phyloP scores from a whole-genome alignment of 1,284 basidiomycete species.

The Leccinum subrobustum region DNA sequence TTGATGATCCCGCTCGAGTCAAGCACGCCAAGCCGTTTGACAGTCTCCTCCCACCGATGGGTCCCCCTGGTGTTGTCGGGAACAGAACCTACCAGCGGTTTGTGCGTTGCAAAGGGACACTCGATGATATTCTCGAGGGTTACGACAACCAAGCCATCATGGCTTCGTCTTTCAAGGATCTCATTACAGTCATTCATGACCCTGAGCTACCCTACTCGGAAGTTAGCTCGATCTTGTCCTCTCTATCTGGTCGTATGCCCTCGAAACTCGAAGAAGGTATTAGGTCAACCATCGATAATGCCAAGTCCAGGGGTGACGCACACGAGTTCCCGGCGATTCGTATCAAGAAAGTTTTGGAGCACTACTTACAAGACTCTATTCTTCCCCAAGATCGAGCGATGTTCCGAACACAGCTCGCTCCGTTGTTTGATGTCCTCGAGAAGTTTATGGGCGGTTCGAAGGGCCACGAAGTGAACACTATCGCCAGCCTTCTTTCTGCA shows the following conservation, averaged over 20 bases:
- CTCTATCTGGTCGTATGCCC: conserved; percentile 93
- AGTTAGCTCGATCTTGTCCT: conserved; percentile 80
- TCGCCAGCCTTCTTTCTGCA: conserved; percentile 70
- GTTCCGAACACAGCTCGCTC: conserved; percentile 71
- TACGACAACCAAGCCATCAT: conserved; percentile 93
- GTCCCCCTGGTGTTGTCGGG: conserved; percentile 65
- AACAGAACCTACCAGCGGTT: conserved; percentile 92
- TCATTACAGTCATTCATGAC: conserved; percentile 76
- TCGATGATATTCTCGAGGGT: conserved; percentile 92
- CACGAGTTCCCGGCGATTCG: conserved; percentile 86
- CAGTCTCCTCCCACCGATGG: conserved; percentile 86
- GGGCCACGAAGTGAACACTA: conserved; percentile 79
- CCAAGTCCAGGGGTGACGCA: conserved; percentile 65
- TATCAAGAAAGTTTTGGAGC: conserved; percentile 83
- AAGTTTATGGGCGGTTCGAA: conserved; percentile 84
- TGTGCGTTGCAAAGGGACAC: conserved; percentile 71
- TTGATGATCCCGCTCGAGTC: conserved; percentile 96
- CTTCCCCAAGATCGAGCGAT: conserved; percentile 76
- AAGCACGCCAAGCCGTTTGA: conserved; percentile 99
- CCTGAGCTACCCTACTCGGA: conserved; percentile 91
- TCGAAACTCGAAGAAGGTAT: conserved; percentile 88
- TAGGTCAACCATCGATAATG: conserved; percentile 75
- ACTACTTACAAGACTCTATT: conserved; percentile 82
- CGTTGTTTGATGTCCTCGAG: conserved; percentile 79
- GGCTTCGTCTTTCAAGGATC: conserved; percentile 79